Base-by-base conservation (phyloP, 2,329 filamentous ascomycete genomes). In the Pseudogymnoascus sp. region DNA sequence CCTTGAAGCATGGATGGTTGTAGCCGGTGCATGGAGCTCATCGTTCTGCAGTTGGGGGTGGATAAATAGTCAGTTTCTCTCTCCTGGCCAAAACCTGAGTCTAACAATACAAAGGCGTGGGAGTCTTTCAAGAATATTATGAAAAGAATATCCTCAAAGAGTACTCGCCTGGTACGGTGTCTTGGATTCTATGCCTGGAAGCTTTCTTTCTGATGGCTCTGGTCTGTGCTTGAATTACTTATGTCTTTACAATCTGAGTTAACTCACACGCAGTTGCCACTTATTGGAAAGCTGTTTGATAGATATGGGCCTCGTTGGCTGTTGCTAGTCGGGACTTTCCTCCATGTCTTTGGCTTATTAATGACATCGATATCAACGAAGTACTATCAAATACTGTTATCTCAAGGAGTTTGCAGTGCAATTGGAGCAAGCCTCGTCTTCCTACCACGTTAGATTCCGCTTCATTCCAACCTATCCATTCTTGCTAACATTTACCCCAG, bases 231-330 rank as follows among this genome's bases (percentile, higher is more conserved):
- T 7, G 2, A 54, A 31, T 17, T 33, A 9, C 9, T 26, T 26
- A 4, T 31, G 17, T 33, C 10, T 5, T 17, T 31, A 2, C 10
- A 54, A 15, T 31, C 1, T 5, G 4, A 17, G 26, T 9, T 54
- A 31, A 54, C n/a, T 11, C 2, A 7, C 26, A 33, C n/a, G n/a
- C 31, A 31, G 44, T 5, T 5, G 4, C 44, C 44, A 0, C 66
- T 87, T 13, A 77, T 85, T 13, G 86, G 86, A 1, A 81, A 79
- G 39, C 50, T 85, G 0, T 86, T 79, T 66, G 86, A 89, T 67
- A 80, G 75, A 59, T 80, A 83, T 62, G 86, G 86, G 10, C 83
- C 85, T 0, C 78, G 79, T 17, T 77, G 73, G 47, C 71, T 88
- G 0, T 67, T 85, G 2, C 21, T 81, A 0, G 29, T 64, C 60